A percentile compares a stretch with the other conserved stretches of the same genome.
Evolutionary conservation across 2,329 filamentous ascomycete species (phyloP).

Genomic region (Cladosporium cucumerinum): DNA sequence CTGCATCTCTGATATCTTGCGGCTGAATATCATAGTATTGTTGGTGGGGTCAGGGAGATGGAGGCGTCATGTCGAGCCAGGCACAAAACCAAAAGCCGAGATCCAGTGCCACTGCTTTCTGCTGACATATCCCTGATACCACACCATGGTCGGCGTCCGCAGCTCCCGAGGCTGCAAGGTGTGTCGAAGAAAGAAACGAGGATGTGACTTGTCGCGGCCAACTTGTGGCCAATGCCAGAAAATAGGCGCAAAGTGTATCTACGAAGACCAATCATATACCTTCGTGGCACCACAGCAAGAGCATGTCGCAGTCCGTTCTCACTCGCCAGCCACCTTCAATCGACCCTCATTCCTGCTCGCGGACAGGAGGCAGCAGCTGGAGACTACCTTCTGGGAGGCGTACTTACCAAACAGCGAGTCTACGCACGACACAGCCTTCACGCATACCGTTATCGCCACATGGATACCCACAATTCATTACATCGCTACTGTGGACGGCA

Average conservation of each 20-base stretch:
- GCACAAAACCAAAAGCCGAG: not conserved
- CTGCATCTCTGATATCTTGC: not conserved
- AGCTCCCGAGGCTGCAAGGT: conserved; percentile 1
- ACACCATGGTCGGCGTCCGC: not conserved
- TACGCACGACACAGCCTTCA: not conserved
- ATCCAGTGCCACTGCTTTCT: not conserved
- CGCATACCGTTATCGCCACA: not conserved
- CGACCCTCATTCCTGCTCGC: not conserved
- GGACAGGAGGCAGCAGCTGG: not conserved
- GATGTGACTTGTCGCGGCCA: not conserved
- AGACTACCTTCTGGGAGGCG: not conserved
- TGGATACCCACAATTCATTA: conserved; percentile 1
- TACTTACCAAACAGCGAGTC: not conserved
- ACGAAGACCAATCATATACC: not conserved
- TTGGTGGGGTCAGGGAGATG: not conserved
- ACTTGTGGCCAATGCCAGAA: not conserved
- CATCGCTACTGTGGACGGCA: not conserved
- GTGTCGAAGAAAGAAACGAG: conserved; percentile 5
- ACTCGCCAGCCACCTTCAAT: not conserved
- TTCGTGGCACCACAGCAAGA: not conserved
- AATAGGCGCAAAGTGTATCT: not conserved
- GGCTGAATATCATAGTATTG: not conserved
- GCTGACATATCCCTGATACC: not conserved
- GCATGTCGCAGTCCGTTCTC: not conserved
- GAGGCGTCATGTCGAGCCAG: not conserved